Conservation (phyloP, 805 yeast species). For the Suhomyces canberraensis region DNA sequence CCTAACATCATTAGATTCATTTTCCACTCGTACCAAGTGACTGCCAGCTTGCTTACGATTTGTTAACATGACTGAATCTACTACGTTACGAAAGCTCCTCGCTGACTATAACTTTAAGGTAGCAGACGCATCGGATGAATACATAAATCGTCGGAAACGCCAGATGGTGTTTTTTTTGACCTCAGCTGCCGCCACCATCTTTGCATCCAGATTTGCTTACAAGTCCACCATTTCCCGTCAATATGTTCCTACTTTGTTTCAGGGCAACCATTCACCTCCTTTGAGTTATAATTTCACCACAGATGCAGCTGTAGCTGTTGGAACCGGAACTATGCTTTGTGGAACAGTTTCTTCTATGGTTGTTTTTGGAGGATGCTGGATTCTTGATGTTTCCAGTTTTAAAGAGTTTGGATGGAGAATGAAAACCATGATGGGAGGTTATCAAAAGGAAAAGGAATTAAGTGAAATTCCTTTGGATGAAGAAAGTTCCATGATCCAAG, state of each 20-base stretch:
- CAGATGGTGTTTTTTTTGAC: slow-evolving; percentile 74
- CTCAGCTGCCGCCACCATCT: slow-evolving; percentile 67
- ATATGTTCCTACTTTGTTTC: slow-evolving; percentile 72
- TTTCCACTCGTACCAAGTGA: too few species aligned
- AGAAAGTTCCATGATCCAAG: slow-evolving; percentile 56
- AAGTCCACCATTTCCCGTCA: slow-evolving; percentile 71
- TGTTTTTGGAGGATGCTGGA: slow-evolving; percentile 76
- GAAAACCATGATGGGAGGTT: slow-evolving; percentile 67
- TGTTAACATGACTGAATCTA: slow-evolving; percentile 5
- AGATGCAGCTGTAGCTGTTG: slow-evolving; percentile 84
- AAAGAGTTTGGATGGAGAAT: slow-evolving; percentile 70
- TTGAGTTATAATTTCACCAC: slow-evolving; percentile 67
- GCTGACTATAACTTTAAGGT: slow-evolving; percentile 18
- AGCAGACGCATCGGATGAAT: slow-evolving; percentile 42
- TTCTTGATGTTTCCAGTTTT: slow-evolving; percentile 64
- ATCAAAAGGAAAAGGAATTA: slow-evolving; percentile 49
- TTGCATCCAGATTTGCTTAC: slow-evolving; percentile 71
- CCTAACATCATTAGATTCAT: background rate
- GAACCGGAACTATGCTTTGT: slow-evolving; percentile 75
- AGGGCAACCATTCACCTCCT: slow-evolving; percentile 85
- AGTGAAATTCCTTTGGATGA: slow-evolving; percentile 49
- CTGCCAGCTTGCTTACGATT: too few species aligned
- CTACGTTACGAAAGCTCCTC: slow-evolving; percentile 4
- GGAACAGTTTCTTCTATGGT: slow-evolving; percentile 69
- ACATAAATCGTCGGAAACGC: slow-evolving; percentile 58